Evolutionary conservation across 345 rosid genomes (phyloP), one percentile per base, ranked within the genome.

Genomic region (Durio zibethinus): DNA sequence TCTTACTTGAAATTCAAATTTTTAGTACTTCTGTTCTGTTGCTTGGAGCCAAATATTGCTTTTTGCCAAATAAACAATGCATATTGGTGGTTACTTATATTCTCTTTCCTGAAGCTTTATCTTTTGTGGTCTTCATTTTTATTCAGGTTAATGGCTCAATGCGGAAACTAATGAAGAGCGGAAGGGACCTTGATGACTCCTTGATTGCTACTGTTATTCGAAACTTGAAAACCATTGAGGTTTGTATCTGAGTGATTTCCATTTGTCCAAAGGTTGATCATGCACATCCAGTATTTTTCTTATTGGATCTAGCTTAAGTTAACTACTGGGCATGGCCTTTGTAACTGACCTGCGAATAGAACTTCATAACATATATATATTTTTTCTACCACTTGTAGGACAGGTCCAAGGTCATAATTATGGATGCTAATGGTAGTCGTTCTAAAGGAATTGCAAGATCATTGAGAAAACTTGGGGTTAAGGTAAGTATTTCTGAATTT

Each of bases 371-470:
- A 78, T 83, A 65, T 38, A 3, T 60, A 4, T 69, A 76, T 73
- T 36, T 82, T 84, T 82, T 80, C 78, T 84, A 73, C 87, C 72
- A 80, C 86, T 87, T 87, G 94, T 91, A 96, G 98, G 99, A 87
- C 94, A 92, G 97, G 85, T 96, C 93, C 61, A 92, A 85, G 93
- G 92, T 96, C 76, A 92, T 96, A 77, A 85, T 96, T 81, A 85
- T 96, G 97, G 99, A 96, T 88, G 93, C 86, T 81, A 95, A 93
- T 84, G 99, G 99, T 77, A 79, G 87, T 82, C 84, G 84, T 59
- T 87, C 97, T 45, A 96, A 92, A 89, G 93, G 95, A 65, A 81
- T 96, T 84, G 98, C 98, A 65, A 90, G 99, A 87, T 87, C 97
- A 73, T 81, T 96, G 88, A 92, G 89, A 82, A 96, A 89, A 86